Evolutionary conservation across 2,329 filamentous ascomycete genomes (phyloP), one percentile per base, ranked within the genome.

Genomic region (Calonectria ilicicola): DNA sequence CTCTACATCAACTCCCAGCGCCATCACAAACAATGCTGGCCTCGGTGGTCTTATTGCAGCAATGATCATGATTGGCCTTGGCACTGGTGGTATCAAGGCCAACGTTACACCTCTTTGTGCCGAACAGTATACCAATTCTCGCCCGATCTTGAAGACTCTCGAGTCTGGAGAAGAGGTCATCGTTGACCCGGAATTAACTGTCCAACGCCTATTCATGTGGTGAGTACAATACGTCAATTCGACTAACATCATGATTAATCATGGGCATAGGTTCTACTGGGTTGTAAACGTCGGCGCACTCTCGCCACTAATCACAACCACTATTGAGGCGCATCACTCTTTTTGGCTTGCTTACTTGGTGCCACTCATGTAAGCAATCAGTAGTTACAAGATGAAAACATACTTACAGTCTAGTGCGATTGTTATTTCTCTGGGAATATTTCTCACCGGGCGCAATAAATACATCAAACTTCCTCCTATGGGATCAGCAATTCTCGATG

Each of bases 351-450:
- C 68, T 4, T 73, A 71, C 42, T 46, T 73, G 9, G 73, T 79
- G 7, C 74, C 76, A 1, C 70, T 78, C 23, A 78, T 78, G 76
- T 78, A 65, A 70, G 72, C 72, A 29, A 15, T 4, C 23, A 26
- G n/a, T 5, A 0, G 9, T 15, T 21, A 2, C 10, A 15, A 63
- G 26, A 9, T 2, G 40, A 46, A 32, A 12, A 19, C 23, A 19
- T 4, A 7, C 26, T 40, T 26, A 60, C 2, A 0, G 23, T 44
- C 8, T 19, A 73, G 67, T 40, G 67, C 71, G 14, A 73, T 73
- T 5, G n/a, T 70, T n/a, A 21, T 73, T 32, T 73, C 71, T 5
- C 38, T 53, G 0, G 67, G 62, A 0, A 56, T 73, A 5, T 70
- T 73, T 40, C 63, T 73, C 26, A 21, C 40, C 1, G 71, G 71